A percentile compares a stretch with the other conserved stretches of the same genome.
phyloP scores from a whole-genome alignment of 768 basidiomycete genomes.

The Boletus fagicola region DNA sequence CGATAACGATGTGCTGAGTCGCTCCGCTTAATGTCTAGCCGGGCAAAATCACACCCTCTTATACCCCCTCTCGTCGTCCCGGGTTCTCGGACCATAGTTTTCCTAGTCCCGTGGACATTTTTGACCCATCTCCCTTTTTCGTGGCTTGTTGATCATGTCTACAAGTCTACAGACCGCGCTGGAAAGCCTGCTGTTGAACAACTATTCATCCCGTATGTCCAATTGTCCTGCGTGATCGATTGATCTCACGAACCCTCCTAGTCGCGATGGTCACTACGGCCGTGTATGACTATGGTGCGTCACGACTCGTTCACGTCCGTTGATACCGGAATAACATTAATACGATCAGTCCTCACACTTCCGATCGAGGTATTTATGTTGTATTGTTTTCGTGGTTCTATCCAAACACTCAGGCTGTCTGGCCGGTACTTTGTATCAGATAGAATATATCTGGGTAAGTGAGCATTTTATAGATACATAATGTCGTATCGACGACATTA shows the following conservation, averaged over 20 bases:
- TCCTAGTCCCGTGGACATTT: fast-evolving
- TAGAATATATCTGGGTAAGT: constrained; percentile 10
- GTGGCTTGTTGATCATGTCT: background rate
- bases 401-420: background rate
- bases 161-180: background rate
- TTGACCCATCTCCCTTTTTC: background rate
- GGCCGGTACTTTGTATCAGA: background rate
- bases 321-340: background rate
- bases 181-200: constrained; percentile 1
- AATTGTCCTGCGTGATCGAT: background rate
- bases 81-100: background rate
- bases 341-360: constrained; percentile 2
- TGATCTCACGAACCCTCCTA: background rate
- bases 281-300: constrained; percentile 7
- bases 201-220: constrained; percentile 6
- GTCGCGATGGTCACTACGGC: background rate
- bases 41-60: background rate
- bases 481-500: background rate
- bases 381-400: background rate
- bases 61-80: background rate
- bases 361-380: constrained; percentile 3
- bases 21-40: background rate
- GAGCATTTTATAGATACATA: background rate
- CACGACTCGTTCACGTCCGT: background rate
- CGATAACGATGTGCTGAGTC: background rate